A percentile compares a stretch with the other conserved stretches of the same genome.
Conservation (phyloP, 768 basidiomycete genomes). For the Melanogaster broomeanus region DNA sequence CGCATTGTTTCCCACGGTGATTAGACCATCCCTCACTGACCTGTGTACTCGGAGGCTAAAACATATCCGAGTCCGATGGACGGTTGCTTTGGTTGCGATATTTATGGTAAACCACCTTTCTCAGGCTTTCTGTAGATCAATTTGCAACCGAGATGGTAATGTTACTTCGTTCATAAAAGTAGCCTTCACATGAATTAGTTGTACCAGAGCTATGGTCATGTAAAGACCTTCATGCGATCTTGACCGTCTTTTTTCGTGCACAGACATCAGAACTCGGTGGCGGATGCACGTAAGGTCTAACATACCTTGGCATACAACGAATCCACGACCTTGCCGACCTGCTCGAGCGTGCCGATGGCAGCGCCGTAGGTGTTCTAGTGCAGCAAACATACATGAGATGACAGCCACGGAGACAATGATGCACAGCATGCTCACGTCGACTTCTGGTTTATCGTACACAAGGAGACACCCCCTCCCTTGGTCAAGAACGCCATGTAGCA, state of each 20-base stretch:
- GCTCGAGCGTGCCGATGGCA: conserved; percentile 85
- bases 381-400: neutral
- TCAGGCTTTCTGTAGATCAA: no score
- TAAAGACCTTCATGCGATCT: conserved; percentile 41
- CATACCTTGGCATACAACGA: conserved; percentile 84
- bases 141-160: no score
- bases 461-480: conserved; percentile 91
- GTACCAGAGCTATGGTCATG: no score
- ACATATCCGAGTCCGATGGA: no score
- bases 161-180: no score
- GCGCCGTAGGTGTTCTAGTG: conserved; percentile 82
- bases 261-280: neutral
- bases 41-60: no score
- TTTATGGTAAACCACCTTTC: no score
- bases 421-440: conserved; percentile 62
- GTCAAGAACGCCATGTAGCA: conserved; percentile 93
- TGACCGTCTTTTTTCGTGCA: conserved; percentile 37
- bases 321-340: conserved; percentile 93
- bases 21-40: no score
- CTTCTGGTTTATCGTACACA: conserved; percentile 85
- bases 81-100: no score
- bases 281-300: neutral
- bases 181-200: no score
- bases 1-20: no score
- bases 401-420: neutral